phyloP scores from a whole-genome alignment of 2,329 filamentous ascomycete species.

The Sporothrix luriei region DNA sequence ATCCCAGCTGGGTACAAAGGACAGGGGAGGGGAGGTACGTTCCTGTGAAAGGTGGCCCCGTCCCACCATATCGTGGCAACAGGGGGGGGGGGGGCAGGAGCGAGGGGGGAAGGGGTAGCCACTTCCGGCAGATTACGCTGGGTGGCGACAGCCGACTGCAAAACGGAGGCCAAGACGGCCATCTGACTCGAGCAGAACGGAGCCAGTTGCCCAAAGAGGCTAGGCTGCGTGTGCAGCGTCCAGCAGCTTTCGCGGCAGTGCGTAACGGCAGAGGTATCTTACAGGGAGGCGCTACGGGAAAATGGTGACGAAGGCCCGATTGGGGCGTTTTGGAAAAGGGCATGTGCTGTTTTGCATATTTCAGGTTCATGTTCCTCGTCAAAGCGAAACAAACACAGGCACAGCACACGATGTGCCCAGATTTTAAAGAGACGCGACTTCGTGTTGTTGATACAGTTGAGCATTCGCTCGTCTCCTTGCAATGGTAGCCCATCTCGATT shows the following conservation, averaged over 20 bases:
- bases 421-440: too few species aligned
- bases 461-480: background rate
- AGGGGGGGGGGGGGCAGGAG: conserved; percentile 21
- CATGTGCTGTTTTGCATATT: background rate
- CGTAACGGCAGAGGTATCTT: background rate
- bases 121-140: conserved; percentile 16
- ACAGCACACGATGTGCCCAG: too few species aligned
- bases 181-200: conserved; percentile 32
- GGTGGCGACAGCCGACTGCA: background rate
- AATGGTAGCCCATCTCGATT: background rate
- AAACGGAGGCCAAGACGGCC: conserved; percentile 14
- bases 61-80: conserved; percentile 26
- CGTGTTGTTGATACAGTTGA: background rate
- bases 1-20: conserved; percentile 31
- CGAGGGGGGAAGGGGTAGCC: conserved; percentile 7
- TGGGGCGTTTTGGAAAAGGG: background rate
- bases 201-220: conserved; percentile 23
- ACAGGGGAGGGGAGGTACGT: conserved; percentile 36
- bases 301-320: conserved; percentile 6
- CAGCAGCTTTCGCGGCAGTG: background rate
- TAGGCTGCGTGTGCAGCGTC: background rate
- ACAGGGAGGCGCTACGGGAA: background rate
- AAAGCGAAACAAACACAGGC: too few species aligned
- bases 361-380: too few species aligned
- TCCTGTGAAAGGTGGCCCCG: conserved; percentile 22